Evolutionary conservation across 2,329 filamentous ascomycete species (phyloP), one percentile per base, ranked within the genome.

Genomic region (Ascocoryne sarcoides): DNA sequence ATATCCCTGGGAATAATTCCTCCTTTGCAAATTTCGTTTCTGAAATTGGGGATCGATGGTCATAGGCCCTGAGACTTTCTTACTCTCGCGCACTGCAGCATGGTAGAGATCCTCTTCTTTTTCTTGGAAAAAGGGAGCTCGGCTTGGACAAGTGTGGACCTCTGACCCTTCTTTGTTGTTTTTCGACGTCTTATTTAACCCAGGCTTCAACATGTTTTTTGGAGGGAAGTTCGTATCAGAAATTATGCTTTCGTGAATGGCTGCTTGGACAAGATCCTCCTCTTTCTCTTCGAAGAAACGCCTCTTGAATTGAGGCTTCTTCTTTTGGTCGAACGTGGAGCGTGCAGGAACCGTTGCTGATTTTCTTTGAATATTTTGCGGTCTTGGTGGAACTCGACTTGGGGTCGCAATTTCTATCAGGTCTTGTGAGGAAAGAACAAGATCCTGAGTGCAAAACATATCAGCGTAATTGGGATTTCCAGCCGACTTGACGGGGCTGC

Each of bases 351-450:
- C 32, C 26, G 20, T 9, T 10, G 30, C n/a, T 18, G 10, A 19
- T 9, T 32, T 16, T 21, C 10, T n/a, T 10, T 23, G 26, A 20
- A 26, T 12, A 26, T 7, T 7, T 12, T 26, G 7, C 7, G 31
- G 14, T 23, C 36, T 34, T 8, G 26, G 32, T n/a, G 39, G 39
- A 17, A 33, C 10, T 18, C 43, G 46, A 36, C 42, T 44, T 7
- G 55, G 52, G 4, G 53, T 48, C 3, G 62, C 61, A 28, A 70
- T 57, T 15, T 71, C 68, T 29, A 55, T 54, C n/a, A 70, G 42
- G 32, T 71, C 68, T 44, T 71, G 66, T 3, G 68, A 66, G 1
- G 68, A 70, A 7, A 70, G 51, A 1, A 62, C 44, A 1, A 70
- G 41, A 46, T 72, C 69, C 43, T 71, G 69, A 0, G 67, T 69